Evolutionary conservation across 345 rosid genomes (phyloP), one percentile per base, ranked within the genome.

Genomic region (Gossypium ekmanianum): DNA sequence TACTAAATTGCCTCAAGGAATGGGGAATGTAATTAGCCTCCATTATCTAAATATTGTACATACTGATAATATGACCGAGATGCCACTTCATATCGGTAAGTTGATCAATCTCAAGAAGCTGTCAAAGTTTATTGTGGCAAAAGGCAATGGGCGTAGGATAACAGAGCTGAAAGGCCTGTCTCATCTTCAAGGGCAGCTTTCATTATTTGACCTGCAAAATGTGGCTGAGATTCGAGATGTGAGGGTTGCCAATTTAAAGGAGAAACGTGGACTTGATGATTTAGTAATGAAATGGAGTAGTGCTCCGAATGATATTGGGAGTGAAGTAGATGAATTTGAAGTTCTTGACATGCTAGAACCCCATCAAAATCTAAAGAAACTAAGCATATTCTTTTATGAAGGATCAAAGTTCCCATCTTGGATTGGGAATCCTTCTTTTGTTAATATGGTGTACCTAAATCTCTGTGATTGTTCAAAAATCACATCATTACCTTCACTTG

Each of bases 261-360:
- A 58, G 20, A 78, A 78, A 57, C 3, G 61, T 27, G 57, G 63
- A 70, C 80, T 80, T 77, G 58, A 54, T 52, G 71, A 10, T 2
- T 48, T 80, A 27, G 58, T 17, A 43, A 39, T 80, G 67, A 20
- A 52, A 39, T 81, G 84, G 79, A 71, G 71, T 44, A 39, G 34
- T 14, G 62, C 16, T 54, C 41, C n/a, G 4, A 45, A 20, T 11
- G 68, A 58, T 24, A 29, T 70, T 44, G 6, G 44, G 45, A 65
- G 17, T 8, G 20, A 48, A 16, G 50, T 41, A 44, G 51, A 63
- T 39, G 75, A 69, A 54, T 51, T 43, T 34, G 34, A 14, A 0
- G 77, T 76, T 2, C 83, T 80, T 6, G 71, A 78, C 50, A 34
- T 4, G 71, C 62, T 81, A 43, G 76, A 78, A 72, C 84, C 84